Percentiles rank a stretch among this genome's conserved stretches.
Conservation (phyloP, 1,284 basidiomycete genomes). For the Papiliotrema laurentii region DNA sequence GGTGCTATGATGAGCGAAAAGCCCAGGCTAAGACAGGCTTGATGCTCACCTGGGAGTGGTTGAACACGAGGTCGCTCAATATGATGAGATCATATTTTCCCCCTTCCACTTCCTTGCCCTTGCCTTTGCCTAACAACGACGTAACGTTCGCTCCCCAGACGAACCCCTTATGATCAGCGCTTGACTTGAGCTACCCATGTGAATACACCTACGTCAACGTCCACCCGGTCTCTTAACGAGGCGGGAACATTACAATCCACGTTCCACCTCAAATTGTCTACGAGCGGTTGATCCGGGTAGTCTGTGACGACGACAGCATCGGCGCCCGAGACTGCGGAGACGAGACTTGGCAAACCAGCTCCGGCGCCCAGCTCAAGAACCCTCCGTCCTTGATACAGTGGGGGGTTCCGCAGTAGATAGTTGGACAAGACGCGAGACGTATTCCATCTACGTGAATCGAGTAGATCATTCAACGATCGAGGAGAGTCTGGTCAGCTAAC, state of each 20-base stretch:
- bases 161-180: slow-evolving; percentile 60
- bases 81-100: slow-evolving; percentile 71
- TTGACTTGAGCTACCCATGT: background rate
- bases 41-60: slow-evolving; percentile 41
- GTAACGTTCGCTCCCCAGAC: slow-evolving; percentile 76
- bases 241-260: slow-evolving; percentile 57
- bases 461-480: no score
- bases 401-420: slow-evolving; percentile 57
- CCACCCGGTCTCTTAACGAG: slow-evolving; percentile 42
- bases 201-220: slow-evolving; percentile 53
- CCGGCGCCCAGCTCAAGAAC: slow-evolving; percentile 92
- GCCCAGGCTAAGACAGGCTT: background rate
- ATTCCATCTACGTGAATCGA: slow-evolving; percentile 82
- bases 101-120: slow-evolving; percentile 2
- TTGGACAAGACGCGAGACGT: slow-evolving; percentile 70
- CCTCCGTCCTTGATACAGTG: slow-evolving; percentile 43
- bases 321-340: slow-evolving; percentile 66
- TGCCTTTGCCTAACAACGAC: slow-evolving; percentile 53
- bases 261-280: slow-evolving; percentile 74
- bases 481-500: background rate
- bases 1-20: slow-evolving; percentile 53
- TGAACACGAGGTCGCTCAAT: slow-evolving; percentile 71
- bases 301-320: slow-evolving; percentile 68
- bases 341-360: slow-evolving; percentile 78
- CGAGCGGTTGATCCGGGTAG: slow-evolving; percentile 77